Conservation (phyloP, 345 rosid species). For the Nephelium lappaceum region DNA sequence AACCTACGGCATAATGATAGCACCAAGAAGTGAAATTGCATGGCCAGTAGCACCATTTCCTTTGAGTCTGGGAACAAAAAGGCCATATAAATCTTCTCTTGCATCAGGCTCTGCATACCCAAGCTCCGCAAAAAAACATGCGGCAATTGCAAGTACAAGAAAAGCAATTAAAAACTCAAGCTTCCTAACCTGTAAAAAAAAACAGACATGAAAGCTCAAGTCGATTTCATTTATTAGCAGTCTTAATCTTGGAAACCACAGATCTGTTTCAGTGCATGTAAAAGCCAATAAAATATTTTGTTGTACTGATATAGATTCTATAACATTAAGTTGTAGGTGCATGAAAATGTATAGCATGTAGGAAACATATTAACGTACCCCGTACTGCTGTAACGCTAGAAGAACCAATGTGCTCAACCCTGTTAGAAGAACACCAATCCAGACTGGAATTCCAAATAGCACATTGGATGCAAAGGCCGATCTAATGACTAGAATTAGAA, state of each 20-base stretch:
- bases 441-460: constrained; percentile 84
- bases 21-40: constrained; percentile 91
- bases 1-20: constrained; percentile 97
- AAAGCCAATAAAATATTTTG: constrained; percentile 1
- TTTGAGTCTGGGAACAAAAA: constrained; percentile 88
- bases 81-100: constrained; percentile 71
- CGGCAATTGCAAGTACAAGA: constrained; percentile 85
- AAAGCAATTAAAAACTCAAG: constrained; percentile 82
- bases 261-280: neutral
- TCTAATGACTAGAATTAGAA: constrained; percentile 71
- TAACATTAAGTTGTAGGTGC: neutral
- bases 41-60: constrained; percentile 93
- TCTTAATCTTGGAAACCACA: neutral
- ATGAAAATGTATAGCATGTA: constrained; percentile 3
- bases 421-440: constrained; percentile 93
- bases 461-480: constrained; percentile 95
- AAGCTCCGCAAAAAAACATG: constrained; percentile 79
- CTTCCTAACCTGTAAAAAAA: constrained; percentile 69
- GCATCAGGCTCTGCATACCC: constrained; percentile 79
- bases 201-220: constrained; percentile 6
- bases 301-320: neutral
- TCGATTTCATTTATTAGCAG: constrained; percentile 12
- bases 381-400: constrained; percentile 82
- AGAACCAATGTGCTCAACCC: constrained; percentile 85
- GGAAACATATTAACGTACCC: constrained; percentile 50